Conservation (phyloP, 495 filamentous ascomycete species). For the Daldinia vernicosa region DNA sequence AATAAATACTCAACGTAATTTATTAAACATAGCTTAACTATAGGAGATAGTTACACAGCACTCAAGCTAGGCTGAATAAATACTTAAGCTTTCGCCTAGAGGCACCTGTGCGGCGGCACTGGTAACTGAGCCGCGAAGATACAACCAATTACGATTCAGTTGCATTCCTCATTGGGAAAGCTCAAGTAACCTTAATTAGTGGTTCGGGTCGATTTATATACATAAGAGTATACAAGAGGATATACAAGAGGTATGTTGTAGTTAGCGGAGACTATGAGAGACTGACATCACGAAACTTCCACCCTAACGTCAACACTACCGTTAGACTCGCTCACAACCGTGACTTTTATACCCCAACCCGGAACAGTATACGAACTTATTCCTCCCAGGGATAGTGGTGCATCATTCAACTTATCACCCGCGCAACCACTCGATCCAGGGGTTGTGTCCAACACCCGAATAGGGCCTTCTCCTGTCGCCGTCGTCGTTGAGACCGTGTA, state of each 20-base stretch:
- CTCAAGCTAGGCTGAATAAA: not conserved
- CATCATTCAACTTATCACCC: conserved; percentile 42
- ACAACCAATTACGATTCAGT: conserved; percentile 2
- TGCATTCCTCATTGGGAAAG: not conserved
- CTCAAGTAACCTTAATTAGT: not conserved
- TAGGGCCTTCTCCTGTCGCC: conserved; percentile 36
- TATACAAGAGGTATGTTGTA: no score
- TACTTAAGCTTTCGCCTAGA: not conserved
- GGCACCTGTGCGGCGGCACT: not conserved
- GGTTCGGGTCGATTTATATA: not conserved
- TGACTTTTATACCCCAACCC: conserved; percentile 38
- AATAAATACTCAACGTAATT: no score
- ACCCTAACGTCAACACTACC: conserved; percentile 32
- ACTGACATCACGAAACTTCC: conserved; percentile 21
- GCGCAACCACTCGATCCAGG: conserved; percentile 35
- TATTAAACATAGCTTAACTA: no score
- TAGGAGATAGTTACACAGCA: no score
- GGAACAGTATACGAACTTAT: conserved; percentile 27
- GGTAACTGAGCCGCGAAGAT: not conserved
- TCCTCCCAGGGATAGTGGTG: conserved; percentile 31
- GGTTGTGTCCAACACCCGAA: conserved; percentile 40
- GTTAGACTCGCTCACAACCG: conserved; percentile 18
- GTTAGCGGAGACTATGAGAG: not conserved
- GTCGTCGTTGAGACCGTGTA: conserved; percentile 41
- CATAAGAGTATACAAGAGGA: not conserved